These are phyloP conservation scores for Hyaloraphidium curvatum DNA, from an alignment of 192 early-diverging fungal genomes.

Conservation along the genomic window DNA sequence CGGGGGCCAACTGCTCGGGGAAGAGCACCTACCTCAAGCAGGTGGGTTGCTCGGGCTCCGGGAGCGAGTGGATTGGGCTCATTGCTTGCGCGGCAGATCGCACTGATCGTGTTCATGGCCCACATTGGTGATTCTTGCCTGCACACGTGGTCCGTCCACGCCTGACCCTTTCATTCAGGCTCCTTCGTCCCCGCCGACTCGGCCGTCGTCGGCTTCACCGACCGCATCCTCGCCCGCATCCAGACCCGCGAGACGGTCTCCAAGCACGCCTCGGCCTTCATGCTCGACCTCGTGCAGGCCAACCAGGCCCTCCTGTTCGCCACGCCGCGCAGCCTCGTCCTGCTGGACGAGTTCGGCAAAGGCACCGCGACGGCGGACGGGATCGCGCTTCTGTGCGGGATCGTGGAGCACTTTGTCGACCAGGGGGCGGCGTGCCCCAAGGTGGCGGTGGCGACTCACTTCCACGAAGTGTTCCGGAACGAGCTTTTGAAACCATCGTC, in stretches of 20 bases:
- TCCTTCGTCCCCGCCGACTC: neutral
- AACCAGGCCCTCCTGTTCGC: neutral
- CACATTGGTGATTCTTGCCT: neutral
- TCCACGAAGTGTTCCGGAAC: conserved; percentile 44
- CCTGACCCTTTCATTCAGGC: no score
- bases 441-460: conserved; percentile 68
- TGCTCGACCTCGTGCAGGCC: conserved; percentile 24
- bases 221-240: conserved; percentile 30
- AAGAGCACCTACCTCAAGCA: conserved; percentile 26
- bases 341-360: conserved; percentile 22
- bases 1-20: conserved; percentile 71
- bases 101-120: conserved; percentile 3
- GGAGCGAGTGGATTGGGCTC: no score
- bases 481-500: conserved; percentile 18
- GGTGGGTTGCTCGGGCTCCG: no score
- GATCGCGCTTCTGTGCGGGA: conserved; percentile 52
- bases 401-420: conserved; percentile 34
- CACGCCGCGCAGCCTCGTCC: conserved; percentile 7
- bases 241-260: conserved; percentile 50
- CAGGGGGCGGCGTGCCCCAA: conserved; percentile 31
- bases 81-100: no score
- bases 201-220: neutral
- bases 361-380: conserved; percentile 40
- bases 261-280: no score
- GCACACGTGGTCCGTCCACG: no score